Evolutionary conservation across 108 stramenopile species (phyloP).

Genomic region (Nitzschia sp.): DNA sequence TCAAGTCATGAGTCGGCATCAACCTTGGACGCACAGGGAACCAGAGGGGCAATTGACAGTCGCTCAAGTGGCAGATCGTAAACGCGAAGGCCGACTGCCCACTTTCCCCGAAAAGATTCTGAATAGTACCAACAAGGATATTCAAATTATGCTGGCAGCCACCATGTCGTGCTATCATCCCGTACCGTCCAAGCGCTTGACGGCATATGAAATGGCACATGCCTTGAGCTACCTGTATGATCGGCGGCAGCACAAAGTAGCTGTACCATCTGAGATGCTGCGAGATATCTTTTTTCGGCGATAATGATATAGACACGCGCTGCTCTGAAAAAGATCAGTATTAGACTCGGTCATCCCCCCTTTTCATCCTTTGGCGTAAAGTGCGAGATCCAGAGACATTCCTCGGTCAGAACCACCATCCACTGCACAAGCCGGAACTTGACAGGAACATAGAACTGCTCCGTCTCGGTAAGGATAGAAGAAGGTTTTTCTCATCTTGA

Average conservation of each 20-base stretch:
- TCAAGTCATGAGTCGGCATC: constrained; percentile 55
- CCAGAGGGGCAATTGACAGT: constrained; percentile 30
- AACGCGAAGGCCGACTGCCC: constrained; percentile 31
- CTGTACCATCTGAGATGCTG: neutral
- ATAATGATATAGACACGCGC: neutral
- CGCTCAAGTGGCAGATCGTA: constrained; percentile 36
- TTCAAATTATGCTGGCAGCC: constrained; percentile 28
- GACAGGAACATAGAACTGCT: too few species aligned
- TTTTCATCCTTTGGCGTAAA: too few species aligned
- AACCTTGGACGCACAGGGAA: constrained; percentile 56
- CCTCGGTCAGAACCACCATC: too few species aligned
- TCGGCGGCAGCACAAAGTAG: constrained; percentile 22
- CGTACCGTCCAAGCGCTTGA: constrained; percentile 34
- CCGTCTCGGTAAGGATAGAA: too few species aligned
- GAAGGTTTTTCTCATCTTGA: too few species aligned
- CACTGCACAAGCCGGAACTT: too few species aligned
- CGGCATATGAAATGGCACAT: constrained; percentile 40
- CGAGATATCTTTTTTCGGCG: constrained; percentile 12
- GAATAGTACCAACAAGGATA: constrained; percentile 27
- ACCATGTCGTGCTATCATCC: constrained; percentile 40
- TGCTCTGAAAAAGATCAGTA: too few species aligned
- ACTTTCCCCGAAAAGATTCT: constrained; percentile 38
- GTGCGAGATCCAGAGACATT: too few species aligned
- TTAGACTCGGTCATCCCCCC: too few species aligned
- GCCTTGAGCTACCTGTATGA: constrained; percentile 31